A percentile compares a stretch with the other conserved stretches of the same genome.
These are phyloP conservation scores for Teunomyces barrocoloradensis DNA, from an alignment of 805 yeast genomes.

Conservation along the genomic window DNA sequence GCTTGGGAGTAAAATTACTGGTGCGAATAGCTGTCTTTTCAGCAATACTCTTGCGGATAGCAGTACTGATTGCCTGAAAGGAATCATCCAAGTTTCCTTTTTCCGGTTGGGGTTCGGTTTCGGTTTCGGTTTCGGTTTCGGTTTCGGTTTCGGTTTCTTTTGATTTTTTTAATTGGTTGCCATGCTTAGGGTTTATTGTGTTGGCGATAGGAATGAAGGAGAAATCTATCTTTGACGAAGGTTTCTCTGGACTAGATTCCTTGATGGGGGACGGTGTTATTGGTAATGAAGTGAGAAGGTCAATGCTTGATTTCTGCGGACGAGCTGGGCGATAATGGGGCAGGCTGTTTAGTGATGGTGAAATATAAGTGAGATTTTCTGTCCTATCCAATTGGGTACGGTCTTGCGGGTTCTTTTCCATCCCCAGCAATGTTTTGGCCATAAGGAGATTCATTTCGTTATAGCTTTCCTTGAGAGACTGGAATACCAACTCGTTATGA, in stretches of 20 bases:
- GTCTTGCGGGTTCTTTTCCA: slow-evolving; percentile 3
- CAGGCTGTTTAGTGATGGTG: slow-evolving; percentile 2
- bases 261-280: slow-evolving; percentile 6
- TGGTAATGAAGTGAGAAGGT: neutral
- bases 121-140: neutral
- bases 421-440: slow-evolving; percentile 27
- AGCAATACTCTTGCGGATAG: slow-evolving; percentile 45
- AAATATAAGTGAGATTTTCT: slow-evolving; percentile 7
- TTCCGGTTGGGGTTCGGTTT: neutral
- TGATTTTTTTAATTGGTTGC: slow-evolving; percentile 1
- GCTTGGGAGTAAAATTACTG: neutral
- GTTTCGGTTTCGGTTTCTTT: neutral
- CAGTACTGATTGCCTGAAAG: slow-evolving; percentile 46
- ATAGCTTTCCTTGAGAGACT: slow-evolving; percentile 36
- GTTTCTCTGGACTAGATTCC: neutral
- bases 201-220: slow-evolving; percentile 23
- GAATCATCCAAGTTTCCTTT: slow-evolving; percentile 30
- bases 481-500: slow-evolving; percentile 39
- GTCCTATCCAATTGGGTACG: neutral
- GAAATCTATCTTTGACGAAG: slow-evolving; percentile 18
- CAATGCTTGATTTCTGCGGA: neutral
- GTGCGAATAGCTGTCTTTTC: slow-evolving; percentile 20
- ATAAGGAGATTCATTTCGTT: slow-evolving; percentile 43
- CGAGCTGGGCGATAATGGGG: neutral
- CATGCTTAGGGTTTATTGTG: slow-evolving; percentile 12